phyloP scores from a whole-genome alignment of 306 rosid genomes.

The Clitoria ternatea region DNA sequence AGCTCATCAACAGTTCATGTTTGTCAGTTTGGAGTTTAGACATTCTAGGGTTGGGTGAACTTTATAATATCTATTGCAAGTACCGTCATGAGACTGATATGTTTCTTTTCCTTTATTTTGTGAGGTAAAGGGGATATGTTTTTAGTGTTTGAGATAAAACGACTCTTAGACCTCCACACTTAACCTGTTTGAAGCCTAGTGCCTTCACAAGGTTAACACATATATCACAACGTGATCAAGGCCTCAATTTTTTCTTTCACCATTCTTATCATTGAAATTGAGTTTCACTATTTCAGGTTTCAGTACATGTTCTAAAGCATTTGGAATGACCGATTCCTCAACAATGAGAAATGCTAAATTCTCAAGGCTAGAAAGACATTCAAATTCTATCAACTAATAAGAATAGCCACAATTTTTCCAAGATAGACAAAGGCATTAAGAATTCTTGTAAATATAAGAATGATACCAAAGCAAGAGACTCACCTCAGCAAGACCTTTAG shows the following conservation, averaged over 20 bases:
- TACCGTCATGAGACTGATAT: neutral
- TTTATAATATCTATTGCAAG: neutral
- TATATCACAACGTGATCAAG: neutral
- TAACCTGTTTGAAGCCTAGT: neutral
- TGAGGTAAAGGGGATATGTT: neutral
- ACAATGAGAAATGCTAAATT: neutral
- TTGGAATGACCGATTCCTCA: neutral
- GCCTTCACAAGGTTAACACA: neutral
- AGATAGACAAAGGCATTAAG: neutral
- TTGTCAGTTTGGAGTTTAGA: neutral
- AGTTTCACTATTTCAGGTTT: neutral
- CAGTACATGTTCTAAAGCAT: neutral
- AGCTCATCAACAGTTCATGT: neutral
- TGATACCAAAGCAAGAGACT: conserved; percentile 24
- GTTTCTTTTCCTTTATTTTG: neutral
- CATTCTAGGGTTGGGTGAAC: neutral
- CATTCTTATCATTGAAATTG: neutral
- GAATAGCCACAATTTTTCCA: neutral
- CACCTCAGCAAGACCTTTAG: conserved; percentile 99
- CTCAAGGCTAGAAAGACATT: neutral
- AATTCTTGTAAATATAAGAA: neutral
- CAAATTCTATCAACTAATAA: neutral
- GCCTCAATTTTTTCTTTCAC: neutral
- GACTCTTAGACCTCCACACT: neutral
- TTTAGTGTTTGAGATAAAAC: neutral